Percentiles rank a stretch among this genome's conserved stretches.
Conservation (phyloP, 306 rosid species). For the Canavalia gladiata region DNA sequence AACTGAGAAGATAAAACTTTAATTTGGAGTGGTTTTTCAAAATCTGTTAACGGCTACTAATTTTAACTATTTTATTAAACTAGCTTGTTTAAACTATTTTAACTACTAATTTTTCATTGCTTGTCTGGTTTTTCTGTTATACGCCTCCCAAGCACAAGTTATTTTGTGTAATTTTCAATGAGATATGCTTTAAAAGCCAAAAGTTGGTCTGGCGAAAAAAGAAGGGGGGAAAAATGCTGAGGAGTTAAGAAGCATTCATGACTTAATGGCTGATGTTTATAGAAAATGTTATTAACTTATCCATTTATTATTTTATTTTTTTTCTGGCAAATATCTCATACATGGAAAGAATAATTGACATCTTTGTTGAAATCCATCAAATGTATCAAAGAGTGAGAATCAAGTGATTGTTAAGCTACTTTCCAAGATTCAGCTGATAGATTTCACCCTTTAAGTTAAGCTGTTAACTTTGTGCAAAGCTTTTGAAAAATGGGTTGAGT, state of each 20-base stretch:
- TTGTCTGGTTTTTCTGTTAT: slow-evolving; percentile 9
- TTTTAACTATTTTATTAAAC: no score
- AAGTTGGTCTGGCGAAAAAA: neutral
- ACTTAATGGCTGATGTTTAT: slow-evolving; percentile 1
- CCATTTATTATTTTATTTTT: neutral
- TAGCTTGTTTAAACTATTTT: no score
- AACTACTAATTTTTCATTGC: neutral
- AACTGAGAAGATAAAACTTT: no score
- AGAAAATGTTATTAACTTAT: neutral
- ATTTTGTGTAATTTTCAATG: neutral
- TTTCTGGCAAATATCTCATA: neutral
- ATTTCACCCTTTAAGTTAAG: neutral
- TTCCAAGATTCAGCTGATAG: neutral
- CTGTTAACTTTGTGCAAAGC: slow-evolving; percentile 4
- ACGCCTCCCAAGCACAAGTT: slow-evolving; percentile 39
- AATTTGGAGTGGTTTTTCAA: no score
- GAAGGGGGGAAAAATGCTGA: no score
- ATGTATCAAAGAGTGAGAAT: neutral
- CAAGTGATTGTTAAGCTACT: slow-evolving; percentile 19
- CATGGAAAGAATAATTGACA: slow-evolving; percentile 5
- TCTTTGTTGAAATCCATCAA: neutral
- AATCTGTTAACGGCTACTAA: no score
- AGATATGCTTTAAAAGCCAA: neutral
- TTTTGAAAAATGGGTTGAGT: slow-evolving; percentile 38
- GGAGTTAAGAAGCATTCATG: neutral